Evolutionary conservation across 78 protist species (phyloP), one percentile per base, ranked within the genome.

Genomic region (Dictyostelium intermedium): DNA sequence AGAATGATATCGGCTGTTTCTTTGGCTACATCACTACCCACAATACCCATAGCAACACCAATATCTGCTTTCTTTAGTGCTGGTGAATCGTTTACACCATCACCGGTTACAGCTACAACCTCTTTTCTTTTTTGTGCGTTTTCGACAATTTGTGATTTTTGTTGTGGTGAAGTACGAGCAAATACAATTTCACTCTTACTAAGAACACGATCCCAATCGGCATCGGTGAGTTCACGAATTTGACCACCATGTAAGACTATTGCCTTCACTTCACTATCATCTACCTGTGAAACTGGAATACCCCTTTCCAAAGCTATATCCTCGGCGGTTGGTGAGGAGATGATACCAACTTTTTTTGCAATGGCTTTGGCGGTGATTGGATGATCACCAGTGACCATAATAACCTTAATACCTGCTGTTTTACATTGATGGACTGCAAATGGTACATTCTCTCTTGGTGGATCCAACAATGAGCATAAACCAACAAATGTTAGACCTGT

Each of bases 371-470:
- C 99, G 7, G 99, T 99, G 85, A 73, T 82, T 20, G 99, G 98
- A 86, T 98, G 99, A 83, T 99, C 99, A 30, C 99, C 99, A 23
- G 99, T 99, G 25, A 98, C 99, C 99, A 99, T 99, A 83, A 96
- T 84, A 76, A 99, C 99, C 30, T 92, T 84, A 43, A 91, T 95
- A 60, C 98, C 98, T 10, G 99, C 99, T 27, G 77, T 74, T 25
- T 87, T 79, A 92, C 98, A 97, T 79, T 89, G 61, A 41, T 60
- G 82, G 50, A 98, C 97, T 23, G 99, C 98, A 18, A 18, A 47
- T 47, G 98, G 98, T 6, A 98, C 99, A 10, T 78, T 96, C 30
- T 82, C 96, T 8, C 98, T 85, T 37, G 99, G 99, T 43, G 99
- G 99, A 89, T 99, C 99, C 16, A 97, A 79, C 25, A 99, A 91